Evolutionary conservation across 345 rosid genomes (phyloP), one percentile per base, ranked within the genome.

Genomic region (Pistacia atlantica): DNA sequence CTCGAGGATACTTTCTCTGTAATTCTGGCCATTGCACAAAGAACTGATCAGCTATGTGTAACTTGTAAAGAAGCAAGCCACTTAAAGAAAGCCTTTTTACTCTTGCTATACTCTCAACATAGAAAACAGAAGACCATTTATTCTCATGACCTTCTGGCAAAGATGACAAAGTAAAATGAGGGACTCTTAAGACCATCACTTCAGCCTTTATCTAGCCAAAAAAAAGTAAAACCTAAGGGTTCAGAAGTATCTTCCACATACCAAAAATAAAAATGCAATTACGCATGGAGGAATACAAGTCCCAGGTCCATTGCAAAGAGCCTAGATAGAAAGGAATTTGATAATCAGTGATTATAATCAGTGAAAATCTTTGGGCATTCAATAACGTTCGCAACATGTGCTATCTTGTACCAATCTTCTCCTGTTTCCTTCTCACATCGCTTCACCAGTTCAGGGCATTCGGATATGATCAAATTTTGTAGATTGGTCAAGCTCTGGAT

Each of bases 231-330:
- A 69, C 2, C 0, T 13, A 38, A 14, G 56, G 72, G 22, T 18
- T 60, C 71, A 71, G 66, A 76, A 35, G n/a, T n/a, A n/a, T n/a
- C n/a, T 65, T 18, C 14, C 37, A 65, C 77, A 33, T 62, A 96
- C 98, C 97, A 92, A 93, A 82, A 96, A 89, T 67, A 88, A 49
- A 81, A 91, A 91, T 31, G 98, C 94, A 55, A 93, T 93, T 55
- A 74, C 65, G 46, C 97, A 92, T 7, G 93, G 85, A 80, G 99
- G 98, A 80, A 93, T 80, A 80, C 99, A 96, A 6, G 99, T 93
- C 78, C 98, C 97, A 18, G 99, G 98, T 78, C 98, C 99, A 82
- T 96, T 93, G 85, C 99, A 96, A 75, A 92, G 92, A 77, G 93
- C 83, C 98, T 92, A 78, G 51, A 68, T 35, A 66, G 56, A 68